Evolutionary conservation across 164 flowering plant genomes (phyloP).

Genomic region (Umbellularia californica): DNA sequence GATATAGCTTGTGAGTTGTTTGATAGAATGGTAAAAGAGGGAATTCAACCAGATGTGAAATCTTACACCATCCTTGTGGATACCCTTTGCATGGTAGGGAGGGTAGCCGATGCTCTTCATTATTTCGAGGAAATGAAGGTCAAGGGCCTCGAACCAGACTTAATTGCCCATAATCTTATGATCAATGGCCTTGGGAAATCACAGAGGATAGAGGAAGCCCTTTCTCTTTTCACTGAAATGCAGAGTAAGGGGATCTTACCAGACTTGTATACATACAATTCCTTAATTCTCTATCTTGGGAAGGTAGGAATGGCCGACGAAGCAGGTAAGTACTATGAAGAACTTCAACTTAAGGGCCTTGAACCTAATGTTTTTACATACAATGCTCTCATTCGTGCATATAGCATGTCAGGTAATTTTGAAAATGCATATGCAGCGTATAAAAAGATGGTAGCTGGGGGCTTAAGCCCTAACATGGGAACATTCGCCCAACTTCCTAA

Average conservation of each 20-base stretch:
- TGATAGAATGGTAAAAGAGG: conserved; percentile 65
- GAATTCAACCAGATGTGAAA: conserved; percentile 76
- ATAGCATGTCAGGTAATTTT: conserved; percentile 57
- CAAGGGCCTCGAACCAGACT: conserved; percentile 66
- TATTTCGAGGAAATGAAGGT: conserved; percentile 65
- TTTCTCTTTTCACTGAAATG: conserved; percentile 70
- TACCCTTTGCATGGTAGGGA: conserved; percentile 67
- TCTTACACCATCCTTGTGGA: conserved; percentile 78
- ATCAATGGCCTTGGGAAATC: conserved; percentile 76
- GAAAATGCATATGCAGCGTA: conserved; percentile 75
- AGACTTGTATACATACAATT: conserved; percentile 75
- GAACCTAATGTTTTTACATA: conserved; percentile 81
- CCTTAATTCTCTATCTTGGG: conserved; percentile 74
- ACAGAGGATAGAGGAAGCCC: conserved; percentile 64
- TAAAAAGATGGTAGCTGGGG: conserved; percentile 78
- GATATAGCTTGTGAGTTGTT: conserved; percentile 60
- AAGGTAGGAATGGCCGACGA: conserved; percentile 68
- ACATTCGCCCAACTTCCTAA: conserved; percentile 91
- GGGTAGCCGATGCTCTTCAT: conserved; percentile 60
- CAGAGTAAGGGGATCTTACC: conserved; percentile 49
- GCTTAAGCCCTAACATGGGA: conserved; percentile 75
- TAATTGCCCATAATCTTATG: conserved; percentile 70
- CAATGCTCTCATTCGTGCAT: conserved; percentile 82
- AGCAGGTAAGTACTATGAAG: conserved; percentile 68
- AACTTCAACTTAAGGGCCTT: conserved; percentile 54